Evolutionary conservation across 192 early-diverging fungal species (phyloP), one percentile per base, ranked within the genome.

Genomic region (Entophlyctis luteolus): DNA sequence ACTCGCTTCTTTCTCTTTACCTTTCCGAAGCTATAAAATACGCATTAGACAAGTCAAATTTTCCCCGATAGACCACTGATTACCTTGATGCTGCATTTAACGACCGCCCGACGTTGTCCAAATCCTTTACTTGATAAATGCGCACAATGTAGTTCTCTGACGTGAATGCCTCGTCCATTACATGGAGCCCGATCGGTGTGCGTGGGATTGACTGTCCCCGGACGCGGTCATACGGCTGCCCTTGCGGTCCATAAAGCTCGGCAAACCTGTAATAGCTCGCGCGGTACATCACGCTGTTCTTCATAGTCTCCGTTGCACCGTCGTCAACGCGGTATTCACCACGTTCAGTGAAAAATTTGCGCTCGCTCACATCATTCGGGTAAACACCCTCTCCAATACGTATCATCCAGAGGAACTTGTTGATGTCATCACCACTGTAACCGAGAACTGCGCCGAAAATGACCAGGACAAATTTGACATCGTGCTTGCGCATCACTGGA

Each of bases 401-500:
- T 59, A 98, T 90, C 98, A 99, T 99, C 98, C 98, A 99, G 79
- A 99, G 67, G 81, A 96, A 99, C 81, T 99, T 99, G 86, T 99
- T 99, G 81, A 99, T 95, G 75, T 99, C 98, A 77, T 99, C 98
- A 22, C 98, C 98, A 23, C 93, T 94, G 75, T 99, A 99, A 4
- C 96, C 98, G 52, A 99, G 81, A 47, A 93, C 83, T 0, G 89
- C 95, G 59, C 98, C 98, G 77, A 98, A 99, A 47, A 99, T 89
- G 0, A 99, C 89, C 33, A 99, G 79, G 1, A 98, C 93, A 71
- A 98, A 98, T 73, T 94, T 91, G 14, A 99, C 98, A 80, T 99
- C 96, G 68, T 92, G 92, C 48, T 83, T 80, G 28, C 88, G 81
- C 72, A 98, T 91, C 27, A 99, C 83, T 62, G 91, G 85, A 68